Evolutionary conservation across 345 rosid genomes (phyloP), one percentile per base, ranked within the genome.

Genomic region (Schrenkiella parvula): DNA sequence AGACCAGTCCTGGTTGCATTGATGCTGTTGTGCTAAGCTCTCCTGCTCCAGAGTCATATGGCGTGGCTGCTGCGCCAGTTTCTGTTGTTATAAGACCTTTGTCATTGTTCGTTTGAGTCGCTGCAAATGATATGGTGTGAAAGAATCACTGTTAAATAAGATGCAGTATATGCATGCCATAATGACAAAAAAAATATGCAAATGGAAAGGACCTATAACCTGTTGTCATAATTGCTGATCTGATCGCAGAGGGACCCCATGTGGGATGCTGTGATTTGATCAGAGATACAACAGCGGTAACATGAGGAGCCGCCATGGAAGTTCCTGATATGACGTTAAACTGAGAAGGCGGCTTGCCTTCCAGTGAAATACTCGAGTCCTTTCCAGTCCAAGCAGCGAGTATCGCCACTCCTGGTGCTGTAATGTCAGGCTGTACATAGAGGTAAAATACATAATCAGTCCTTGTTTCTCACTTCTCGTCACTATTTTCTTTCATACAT

Each of bases 201-300:
- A 43, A 37, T 39, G 63, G 3, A 29, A 31, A 28, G 55, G 8
- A 25, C 19, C 6, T 70, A 22, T 51, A 31, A 88, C 90, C 90
- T 80, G 95, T 86, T 37, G 98, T 91, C 95, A 88, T 82, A 29
- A 89, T 86, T 70, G 95, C 98, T 8, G 98, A 88, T 83, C 51
- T 84, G 73, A 90, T 79, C 1, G 87, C 90, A 1, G 97, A 83
- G 22, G 96, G 87, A 32, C 81, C 52, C 86, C 88, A 89, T 0
- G 80, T 71, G 6, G 89, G 95, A 65, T 87, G 78, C 21, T 38
- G 83, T 32, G 86, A 79, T 80, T 90, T 90, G 22, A 90, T 76
- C 1, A 71, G 60, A 0, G 91, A 87, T 25, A 84, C 92, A 46
- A 87, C 68, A 29, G 86, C 97, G 4, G 96, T 77, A 43, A 89